Evolutionary conservation across 148 eudicot genomes (phyloP).

Genomic region (Nepenthes mirabilis): DNA sequence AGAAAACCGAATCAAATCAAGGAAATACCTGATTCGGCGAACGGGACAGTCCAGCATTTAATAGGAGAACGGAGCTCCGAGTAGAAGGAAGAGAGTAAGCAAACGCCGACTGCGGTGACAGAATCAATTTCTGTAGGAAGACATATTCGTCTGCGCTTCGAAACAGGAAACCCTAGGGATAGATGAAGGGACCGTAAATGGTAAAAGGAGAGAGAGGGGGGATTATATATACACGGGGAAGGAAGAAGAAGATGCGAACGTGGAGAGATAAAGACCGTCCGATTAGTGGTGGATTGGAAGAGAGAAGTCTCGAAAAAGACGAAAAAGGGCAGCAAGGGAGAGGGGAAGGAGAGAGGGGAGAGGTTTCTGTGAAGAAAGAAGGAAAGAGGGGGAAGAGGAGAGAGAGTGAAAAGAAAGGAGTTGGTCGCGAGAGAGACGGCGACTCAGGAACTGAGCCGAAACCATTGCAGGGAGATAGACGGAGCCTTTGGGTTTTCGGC

Average conservation of each 20-base stretch:
- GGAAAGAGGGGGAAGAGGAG: background rate
- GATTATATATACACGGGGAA: conserved; percentile 7
- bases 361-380: background rate
- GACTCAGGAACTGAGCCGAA: too few species aligned
- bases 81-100: background rate
- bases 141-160: background rate
- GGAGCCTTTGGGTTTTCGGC: too few species aligned
- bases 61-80: background rate
- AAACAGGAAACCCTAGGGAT: conserved; percentile 34
- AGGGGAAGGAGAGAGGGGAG: too few species aligned
- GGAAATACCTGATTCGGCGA: background rate
- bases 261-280: background rate
- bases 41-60: background rate
- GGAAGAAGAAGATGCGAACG: conserved; percentile 21
- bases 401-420: background rate
- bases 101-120: background rate
- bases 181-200: conserved; percentile 4
- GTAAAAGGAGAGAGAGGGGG: conserved; percentile 5
- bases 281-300: background rate
- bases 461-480: too few species aligned
- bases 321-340: too few species aligned
- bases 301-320: background rate
- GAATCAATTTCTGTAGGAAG: background rate
- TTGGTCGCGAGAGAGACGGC: background rate
- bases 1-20: background rate